Evolutionary conservation across 495 filamentous ascomycete genomes (phyloP).

Genomic region (Podospora didyma): DNA sequence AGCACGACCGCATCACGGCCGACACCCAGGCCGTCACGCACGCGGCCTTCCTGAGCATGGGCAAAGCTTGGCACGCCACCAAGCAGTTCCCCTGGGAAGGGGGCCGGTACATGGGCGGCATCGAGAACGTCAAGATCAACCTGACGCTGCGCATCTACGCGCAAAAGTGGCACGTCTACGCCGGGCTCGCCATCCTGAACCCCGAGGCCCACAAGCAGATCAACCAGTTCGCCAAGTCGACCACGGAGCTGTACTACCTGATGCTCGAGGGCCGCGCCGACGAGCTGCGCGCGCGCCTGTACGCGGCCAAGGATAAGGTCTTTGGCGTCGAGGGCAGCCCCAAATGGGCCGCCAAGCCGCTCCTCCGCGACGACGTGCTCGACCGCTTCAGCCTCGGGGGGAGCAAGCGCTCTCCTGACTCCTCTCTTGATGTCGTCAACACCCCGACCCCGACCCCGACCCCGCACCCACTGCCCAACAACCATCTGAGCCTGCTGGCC

Average conservation of each 20-base stretch:
- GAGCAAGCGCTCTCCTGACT: no score
- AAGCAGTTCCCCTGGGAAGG: conserved; percentile 95
- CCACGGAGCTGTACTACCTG: conserved; percentile 92
- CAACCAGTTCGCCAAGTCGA: conserved; percentile 83
- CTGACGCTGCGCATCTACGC: conserved; percentile 94
- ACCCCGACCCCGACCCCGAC: no score
- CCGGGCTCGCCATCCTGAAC: conserved; percentile 93
- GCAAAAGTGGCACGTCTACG: conserved; percentile 99
- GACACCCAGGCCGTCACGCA: conserved; percentile 98
- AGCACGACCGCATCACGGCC: conserved; percentile 95
- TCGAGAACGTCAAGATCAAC: conserved; percentile 99
- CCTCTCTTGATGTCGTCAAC: no score
- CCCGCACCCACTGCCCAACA: conserved; percentile 71
- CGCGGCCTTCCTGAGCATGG: conserved; percentile 95
- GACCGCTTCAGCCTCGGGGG: conserved; percentile 87
- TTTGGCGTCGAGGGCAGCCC: conserved; percentile 54
- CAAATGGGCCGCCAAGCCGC: conserved; percentile 56
- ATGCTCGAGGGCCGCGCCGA: conserved; percentile 81
- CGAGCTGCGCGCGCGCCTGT: conserved; percentile 77
- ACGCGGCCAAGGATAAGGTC: conserved; percentile 72
- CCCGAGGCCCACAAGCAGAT: conserved; percentile 89
- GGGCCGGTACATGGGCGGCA: conserved; percentile 86
- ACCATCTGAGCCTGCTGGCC: conserved; percentile 87
- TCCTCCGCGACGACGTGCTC: conserved; percentile 77
- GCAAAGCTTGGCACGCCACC: conserved; percentile 91